A percentile compares a stretch with the other conserved stretches of the same genome.
Conservation (phyloP, 2,329 filamentous ascomycete genomes). For the Hawksworthiomyces lignivorus region DNA sequence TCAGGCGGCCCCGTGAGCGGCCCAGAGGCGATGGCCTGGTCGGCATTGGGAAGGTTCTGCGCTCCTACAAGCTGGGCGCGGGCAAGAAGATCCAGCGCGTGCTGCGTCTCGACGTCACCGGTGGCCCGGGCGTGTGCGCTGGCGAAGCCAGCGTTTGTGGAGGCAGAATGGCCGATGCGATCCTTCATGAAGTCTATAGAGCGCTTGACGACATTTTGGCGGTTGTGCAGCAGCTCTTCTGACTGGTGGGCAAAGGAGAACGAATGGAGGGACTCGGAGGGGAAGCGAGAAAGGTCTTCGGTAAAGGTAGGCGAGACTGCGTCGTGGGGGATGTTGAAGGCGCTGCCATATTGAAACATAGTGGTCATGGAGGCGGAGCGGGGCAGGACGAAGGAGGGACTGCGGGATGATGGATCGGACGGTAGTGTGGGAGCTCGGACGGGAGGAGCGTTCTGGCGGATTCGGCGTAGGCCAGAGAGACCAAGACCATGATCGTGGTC, state of each 20-base stretch:
- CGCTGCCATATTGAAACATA: constrained; percentile 43
- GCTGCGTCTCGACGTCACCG: constrained; percentile 80
- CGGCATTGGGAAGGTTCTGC: constrained; percentile 47
- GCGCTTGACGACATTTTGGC: constrained; percentile 86
- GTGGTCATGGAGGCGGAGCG: constrained; percentile 65
- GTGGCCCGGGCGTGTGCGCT: constrained; percentile 75
- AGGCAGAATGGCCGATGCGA: constrained; percentile 67
- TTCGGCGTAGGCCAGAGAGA: constrained; percentile 80
- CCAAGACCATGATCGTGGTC: constrained; percentile 86
- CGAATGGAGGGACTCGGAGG: constrained; percentile 91
- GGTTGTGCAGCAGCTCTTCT: constrained; percentile 82
- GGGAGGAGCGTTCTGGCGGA: constrained; percentile 70
- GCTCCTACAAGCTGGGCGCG: constrained; percentile 71
- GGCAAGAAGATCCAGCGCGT: constrained; percentile 81
- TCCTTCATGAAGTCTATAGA: constrained; percentile 97
- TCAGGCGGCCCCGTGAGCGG: constrained; percentile 76
- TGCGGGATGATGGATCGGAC: constrained; percentile 56
- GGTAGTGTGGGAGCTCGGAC: constrained; percentile 57
- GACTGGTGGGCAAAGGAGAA: constrained; percentile 97
- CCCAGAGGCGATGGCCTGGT: constrained; percentile 32
- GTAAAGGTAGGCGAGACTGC: constrained; percentile 60
- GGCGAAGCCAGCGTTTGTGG: constrained; percentile 60
- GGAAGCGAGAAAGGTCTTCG: constrained; percentile 88
- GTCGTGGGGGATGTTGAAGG: constrained; percentile 52
- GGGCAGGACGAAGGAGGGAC: constrained; percentile 49